Conservation (phyloP, 2,329 filamentous ascomycete genomes). For the Penicillium sp. region DNA sequence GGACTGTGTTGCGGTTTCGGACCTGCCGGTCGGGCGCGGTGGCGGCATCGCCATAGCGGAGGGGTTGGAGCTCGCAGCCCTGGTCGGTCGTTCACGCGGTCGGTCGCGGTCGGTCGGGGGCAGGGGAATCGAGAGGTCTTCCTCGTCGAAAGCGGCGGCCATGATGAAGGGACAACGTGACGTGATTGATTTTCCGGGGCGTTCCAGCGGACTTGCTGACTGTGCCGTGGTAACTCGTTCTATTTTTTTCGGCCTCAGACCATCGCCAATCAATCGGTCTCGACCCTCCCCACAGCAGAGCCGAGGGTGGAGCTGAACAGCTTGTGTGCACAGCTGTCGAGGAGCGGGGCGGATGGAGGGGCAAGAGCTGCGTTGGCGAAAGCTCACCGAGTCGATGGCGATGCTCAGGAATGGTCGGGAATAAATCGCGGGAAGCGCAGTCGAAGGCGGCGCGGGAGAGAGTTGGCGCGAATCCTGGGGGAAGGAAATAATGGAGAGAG, state of each 20-base stretch:
- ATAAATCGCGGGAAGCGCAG: no score
- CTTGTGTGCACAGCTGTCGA: no score
- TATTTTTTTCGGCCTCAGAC: constrained; percentile 15
- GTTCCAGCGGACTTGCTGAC: constrained; percentile 21
- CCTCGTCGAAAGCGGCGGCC: constrained; percentile 64
- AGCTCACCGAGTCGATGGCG: neutral
- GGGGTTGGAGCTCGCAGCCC: constrained; percentile 26
- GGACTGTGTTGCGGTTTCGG: constrained; percentile 39
- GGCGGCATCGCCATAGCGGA: constrained; percentile 41
- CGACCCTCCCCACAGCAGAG: constrained; percentile 26
- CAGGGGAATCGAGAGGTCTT: constrained; percentile 77
- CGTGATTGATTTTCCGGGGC: constrained; percentile 36
- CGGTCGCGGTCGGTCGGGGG: constrained; percentile 32
- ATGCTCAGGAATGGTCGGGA: no score
- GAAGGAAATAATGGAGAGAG: neutral
- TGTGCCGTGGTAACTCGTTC: constrained; percentile 20
- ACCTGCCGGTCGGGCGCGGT: constrained; percentile 33
- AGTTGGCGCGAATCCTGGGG: neutral
- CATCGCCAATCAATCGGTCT: constrained; percentile 27
- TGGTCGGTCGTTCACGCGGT: constrained; percentile 27
- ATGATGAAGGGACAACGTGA: constrained; percentile 38
- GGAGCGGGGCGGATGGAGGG: constrained; percentile 9
- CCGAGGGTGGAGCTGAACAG: constrained; percentile 25
- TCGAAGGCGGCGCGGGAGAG: no score
- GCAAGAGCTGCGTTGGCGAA: neutral